Conservation (phyloP, 1,139 yeast species). For the Candida frijolesensis region DNA sequence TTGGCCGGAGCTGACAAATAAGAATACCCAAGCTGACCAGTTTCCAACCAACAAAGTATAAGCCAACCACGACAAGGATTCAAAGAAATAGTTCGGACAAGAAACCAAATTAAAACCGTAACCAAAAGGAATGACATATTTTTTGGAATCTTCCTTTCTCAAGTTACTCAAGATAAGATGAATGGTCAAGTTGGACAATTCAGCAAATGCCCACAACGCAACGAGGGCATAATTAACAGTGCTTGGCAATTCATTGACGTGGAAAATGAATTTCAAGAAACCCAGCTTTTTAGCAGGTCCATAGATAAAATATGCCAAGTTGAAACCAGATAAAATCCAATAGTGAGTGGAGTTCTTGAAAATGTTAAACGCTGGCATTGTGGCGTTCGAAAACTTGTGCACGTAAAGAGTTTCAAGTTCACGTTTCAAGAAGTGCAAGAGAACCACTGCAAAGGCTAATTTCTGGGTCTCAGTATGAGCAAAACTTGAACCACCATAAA, state of each 20-base stretch:
- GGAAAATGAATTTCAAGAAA: conserved; percentile 26
- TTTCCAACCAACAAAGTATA: conserved; percentile 74
- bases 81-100: conserved; percentile 90
- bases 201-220: conserved; percentile 63
- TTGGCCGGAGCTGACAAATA: conserved; percentile 70
- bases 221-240: conserved; percentile 32
- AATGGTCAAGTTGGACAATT: conserved; percentile 69
- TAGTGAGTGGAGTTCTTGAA: conserved; percentile 90
- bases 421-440: conserved; percentile 82
- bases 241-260: conserved; percentile 33
- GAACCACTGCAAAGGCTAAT: conserved; percentile 53
- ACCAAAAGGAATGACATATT: conserved; percentile 46
- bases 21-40: conserved; percentile 73
- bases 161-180: conserved; percentile 64
- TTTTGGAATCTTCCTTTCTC: conserved; percentile 45
- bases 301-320: conserved; percentile 68
- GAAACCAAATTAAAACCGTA: conserved; percentile 51
- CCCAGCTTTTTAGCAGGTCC: conserved; percentile 44
- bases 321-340: conserved; percentile 84
- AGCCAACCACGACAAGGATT: conserved; percentile 71
- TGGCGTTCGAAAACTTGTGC: conserved; percentile 81
- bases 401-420: conserved; percentile 84
- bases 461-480: conserved; percentile 48
- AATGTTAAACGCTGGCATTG: conserved; percentile 88
- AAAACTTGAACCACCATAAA: conserved; percentile 14